Conservation (phyloP, 257 asterid species). For the Asclepias syriaca region DNA sequence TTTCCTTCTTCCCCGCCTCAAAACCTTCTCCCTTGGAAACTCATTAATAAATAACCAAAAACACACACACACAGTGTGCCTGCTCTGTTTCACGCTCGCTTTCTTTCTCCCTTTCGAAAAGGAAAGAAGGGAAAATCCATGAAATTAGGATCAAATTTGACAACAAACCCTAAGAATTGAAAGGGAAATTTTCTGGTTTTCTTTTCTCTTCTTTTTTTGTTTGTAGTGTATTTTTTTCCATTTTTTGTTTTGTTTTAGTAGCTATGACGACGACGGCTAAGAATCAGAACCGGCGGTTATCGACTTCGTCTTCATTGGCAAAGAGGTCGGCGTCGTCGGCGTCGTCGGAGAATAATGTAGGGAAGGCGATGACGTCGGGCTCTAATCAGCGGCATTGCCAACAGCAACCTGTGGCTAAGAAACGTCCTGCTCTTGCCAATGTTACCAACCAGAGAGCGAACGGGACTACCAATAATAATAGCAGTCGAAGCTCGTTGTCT, state of each 20-base stretch:
- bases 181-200: neutral
- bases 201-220: too few species aligned
- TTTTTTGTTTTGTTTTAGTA: neutral
- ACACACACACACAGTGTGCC: constrained; percentile 1
- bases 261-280: constrained; percentile 25
- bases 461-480: constrained; percentile 13
- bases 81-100: neutral
- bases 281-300: constrained; percentile 27
- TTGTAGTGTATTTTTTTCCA: too few species aligned
- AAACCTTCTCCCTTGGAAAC: constrained; percentile 21
- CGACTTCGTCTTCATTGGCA: constrained; percentile 52
- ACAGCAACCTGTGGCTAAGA: constrained; percentile 46
- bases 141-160: neutral
- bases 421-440: constrained; percentile 71
- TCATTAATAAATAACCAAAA: constrained; percentile 15
- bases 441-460: constrained; percentile 61
- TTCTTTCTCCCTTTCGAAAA: neutral
- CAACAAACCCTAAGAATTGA: neutral
- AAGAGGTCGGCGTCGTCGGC: constrained; percentile 50
- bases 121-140: neutral
- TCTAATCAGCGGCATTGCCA: constrained; percentile 17
- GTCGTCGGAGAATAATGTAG: constrained; percentile 36
- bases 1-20: constrained; percentile 46
- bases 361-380: constrained; percentile 30
- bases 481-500: constrained; percentile 26